These are phyloP conservation scores for Nelumbo lutea DNA, from an alignment of 164 flowering plant species.

Conservation along the genomic window DNA sequence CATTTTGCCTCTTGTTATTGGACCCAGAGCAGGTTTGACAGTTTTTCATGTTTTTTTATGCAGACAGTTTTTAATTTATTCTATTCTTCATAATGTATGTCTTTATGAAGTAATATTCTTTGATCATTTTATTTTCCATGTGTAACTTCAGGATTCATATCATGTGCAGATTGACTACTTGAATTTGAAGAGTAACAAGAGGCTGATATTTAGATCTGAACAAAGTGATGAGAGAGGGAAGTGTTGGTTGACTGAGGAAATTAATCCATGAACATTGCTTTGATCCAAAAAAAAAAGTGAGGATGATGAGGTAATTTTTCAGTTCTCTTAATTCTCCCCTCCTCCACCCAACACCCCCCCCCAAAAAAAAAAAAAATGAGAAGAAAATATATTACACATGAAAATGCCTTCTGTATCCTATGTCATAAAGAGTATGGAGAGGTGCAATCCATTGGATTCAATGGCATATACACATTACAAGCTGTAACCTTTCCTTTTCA, in stretches of 20 bases:
- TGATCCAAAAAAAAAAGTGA: background rate
- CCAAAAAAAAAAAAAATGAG: no score
- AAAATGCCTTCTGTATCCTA: no score
- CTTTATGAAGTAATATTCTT: background rate
- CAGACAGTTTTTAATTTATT: background rate
- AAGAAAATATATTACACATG: no score
- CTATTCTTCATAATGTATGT: background rate
- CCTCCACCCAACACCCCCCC: background rate
- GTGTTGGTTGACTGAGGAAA: conserved; percentile 51
- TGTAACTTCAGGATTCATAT: background rate
- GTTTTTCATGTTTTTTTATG: background rate
- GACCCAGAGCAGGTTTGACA: conserved; percentile 50
- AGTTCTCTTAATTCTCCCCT: background rate
- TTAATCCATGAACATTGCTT: conserved; percentile 39
- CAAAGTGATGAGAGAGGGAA: conserved; percentile 32
- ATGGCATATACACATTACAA: no score
- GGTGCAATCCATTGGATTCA: background rate
- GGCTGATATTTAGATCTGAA: conserved; percentile 36
- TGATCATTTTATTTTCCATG: background rate
- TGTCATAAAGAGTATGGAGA: no score
- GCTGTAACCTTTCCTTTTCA: no score
- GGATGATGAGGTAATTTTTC: background rate
- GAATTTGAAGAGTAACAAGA: conserved; percentile 72
- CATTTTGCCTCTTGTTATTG: conserved; percentile 46
- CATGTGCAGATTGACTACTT: conserved; percentile 74